Percentiles rank a stretch among this genome's conserved stretches.
Evolutionary conservation across 148 eudicot species (phyloP).

Genomic region (Chenopodium suecicum): DNA sequence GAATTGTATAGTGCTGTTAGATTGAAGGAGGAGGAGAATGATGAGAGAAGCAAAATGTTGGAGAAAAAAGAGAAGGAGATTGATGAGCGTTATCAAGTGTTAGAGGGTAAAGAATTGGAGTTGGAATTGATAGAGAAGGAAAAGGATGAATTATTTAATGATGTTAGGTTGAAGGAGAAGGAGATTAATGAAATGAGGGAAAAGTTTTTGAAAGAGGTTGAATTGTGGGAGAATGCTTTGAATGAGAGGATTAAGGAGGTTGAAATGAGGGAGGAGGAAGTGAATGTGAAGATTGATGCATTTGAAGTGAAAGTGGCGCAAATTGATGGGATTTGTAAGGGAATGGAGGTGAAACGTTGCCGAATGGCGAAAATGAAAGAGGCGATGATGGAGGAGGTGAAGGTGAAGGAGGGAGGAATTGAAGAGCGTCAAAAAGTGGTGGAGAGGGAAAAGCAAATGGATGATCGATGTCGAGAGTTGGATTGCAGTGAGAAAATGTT

Average conservation of each 20-base stretch:
- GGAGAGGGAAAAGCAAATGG: not conserved
- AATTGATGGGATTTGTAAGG: not conserved
- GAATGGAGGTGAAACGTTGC: not conserved
- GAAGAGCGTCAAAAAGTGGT: not conserved
- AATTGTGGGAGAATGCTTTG: not conserved
- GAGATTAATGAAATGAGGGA: not conserved
- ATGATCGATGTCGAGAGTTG: not conserved
- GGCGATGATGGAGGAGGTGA: not conserved
- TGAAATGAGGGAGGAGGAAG: not conserved
- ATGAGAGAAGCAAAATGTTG: not conserved
- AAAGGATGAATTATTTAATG: not conserved
- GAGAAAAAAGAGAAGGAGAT: constrained; percentile 9
- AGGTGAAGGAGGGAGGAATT: constrained; percentile 9
- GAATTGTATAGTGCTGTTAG: not conserved
- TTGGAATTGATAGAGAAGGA: constrained; percentile 13
- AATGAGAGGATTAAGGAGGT: not conserved
- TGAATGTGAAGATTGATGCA: not conserved
- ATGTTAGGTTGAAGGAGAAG: constrained; percentile 8
- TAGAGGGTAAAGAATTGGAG: not conserved
- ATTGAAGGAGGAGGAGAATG: constrained; percentile 7
- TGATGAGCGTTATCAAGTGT: not conserved
- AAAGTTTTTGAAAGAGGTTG: not conserved
- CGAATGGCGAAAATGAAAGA: not conserved
- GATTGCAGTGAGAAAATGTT: not conserved
- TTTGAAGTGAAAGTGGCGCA: constrained; percentile 10